Base-by-base conservation (phyloP, 2,329 filamentous ascomycete genomes). In the Aspergillus fischeri region DNA sequence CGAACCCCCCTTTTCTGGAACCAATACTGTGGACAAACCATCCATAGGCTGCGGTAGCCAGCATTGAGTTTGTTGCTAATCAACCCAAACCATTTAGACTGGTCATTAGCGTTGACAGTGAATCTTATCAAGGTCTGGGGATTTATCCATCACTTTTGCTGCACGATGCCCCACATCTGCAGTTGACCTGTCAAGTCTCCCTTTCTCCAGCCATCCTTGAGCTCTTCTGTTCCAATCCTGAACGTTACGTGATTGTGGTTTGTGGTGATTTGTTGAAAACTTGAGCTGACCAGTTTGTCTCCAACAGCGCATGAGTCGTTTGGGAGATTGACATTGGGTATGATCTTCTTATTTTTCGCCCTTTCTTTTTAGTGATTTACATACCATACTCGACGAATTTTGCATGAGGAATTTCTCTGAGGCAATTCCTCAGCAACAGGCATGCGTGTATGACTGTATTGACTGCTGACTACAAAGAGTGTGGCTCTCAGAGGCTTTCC, bases 111-210 rank as follows among this genome's bases (percentile, higher is more conserved):
- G 41, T 44, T 24, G 41, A 44, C 52, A 32, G 32, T 52, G 51
- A 53, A 60, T 51, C 54, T 55, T 58, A 56, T 56, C 53, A 56
- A 54, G 54, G 27, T 53, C 54, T 45, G 54, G 51, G 54, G 54
- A 44, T 52, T 45, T 55, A 41, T 14, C 44, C 20, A 47, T 47
- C 44, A 53, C 55, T 25, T 56, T 55, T 52, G 27, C 44, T 41
- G 21, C 3, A 3, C 3, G 24, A 47, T 17, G 56, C 53, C 53
- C 59, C 59, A 53, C 59, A 28, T 21, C 44, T 32, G 42, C 25
- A 32, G 59, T 56, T 59, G 59, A 58, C 59, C 57, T 50, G 54
- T 59, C 50, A 29, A 56, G 49, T 54, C 47, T 11, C 27, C 17
- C 20, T 24, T 24, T 10, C 56, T 60, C 59, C 45, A 47, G 56